Percentiles rank a stretch among this genome's conserved stretches.
phyloP scores from a whole-genome alignment of 164 flowering plant genomes.

The Kalanchoe fedtschenkoi region DNA sequence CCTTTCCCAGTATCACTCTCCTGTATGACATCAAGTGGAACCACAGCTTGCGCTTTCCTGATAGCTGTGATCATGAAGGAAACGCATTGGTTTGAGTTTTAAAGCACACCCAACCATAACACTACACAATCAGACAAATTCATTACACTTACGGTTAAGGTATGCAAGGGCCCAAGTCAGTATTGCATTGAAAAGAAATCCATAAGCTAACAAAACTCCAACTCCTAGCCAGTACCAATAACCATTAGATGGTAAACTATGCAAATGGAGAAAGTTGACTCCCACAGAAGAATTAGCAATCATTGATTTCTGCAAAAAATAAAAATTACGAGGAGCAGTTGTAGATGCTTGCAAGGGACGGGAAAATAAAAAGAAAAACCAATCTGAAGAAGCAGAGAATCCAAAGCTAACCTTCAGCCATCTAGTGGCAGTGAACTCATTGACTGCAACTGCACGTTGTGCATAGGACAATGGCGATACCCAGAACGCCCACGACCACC shows the following conservation, averaged over 20 bases:
- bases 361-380: not conserved
- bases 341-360: not conserved
- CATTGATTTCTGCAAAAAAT: slow-evolving; percentile 38
- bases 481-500: slow-evolving; percentile 95
- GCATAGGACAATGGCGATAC: slow-evolving; percentile 79
- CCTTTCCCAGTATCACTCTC: slow-evolving; percentile 16
- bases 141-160: slow-evolving; percentile 56
- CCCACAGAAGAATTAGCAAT: slow-evolving; percentile 42
- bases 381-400: slow-evolving; percentile 4
- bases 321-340: slow-evolving; percentile 4
- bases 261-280: slow-evolving; percentile 35
- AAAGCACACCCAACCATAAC: not conserved
- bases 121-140: not conserved
- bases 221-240: slow-evolving; percentile 88
- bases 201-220: slow-evolving; percentile 38
- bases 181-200: slow-evolving; percentile 45
- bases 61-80: slow-evolving; percentile 33
- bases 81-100: not conserved
- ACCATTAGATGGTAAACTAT: slow-evolving; percentile 34
- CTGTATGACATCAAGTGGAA: slow-evolving; percentile 23
- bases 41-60: slow-evolving; percentile 32
- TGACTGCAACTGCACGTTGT: slow-evolving; percentile 75
- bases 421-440: slow-evolving; percentile 73
- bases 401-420: slow-evolving; percentile 60
- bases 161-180: slow-evolving; percentile 56